Conservation (phyloP, 2,329 filamentous ascomycete genomes). For the Pseudocercospora cruenta region DNA sequence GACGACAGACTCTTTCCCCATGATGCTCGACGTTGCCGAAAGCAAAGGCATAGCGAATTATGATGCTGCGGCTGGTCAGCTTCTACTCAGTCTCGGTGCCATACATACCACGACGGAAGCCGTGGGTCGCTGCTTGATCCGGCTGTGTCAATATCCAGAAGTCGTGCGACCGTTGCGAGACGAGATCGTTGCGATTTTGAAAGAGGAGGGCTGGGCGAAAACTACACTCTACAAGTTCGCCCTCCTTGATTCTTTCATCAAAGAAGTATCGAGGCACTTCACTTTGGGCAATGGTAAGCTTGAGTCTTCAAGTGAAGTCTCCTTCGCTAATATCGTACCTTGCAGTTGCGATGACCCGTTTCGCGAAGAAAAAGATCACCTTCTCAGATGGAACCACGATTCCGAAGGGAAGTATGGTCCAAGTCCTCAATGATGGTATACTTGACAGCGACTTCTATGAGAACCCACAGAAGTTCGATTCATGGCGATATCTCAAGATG, state of each 20-base stretch:
- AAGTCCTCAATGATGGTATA: constrained; percentile 17
- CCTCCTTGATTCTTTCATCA: constrained; percentile 37
- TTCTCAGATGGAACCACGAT: constrained; percentile 19
- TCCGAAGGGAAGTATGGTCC: constrained; percentile 26
- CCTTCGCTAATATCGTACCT: background rate
- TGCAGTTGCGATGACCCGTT: background rate
- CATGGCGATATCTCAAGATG: constrained; percentile 27
- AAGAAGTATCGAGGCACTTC: constrained; percentile 29
- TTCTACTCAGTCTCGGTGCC: constrained; percentile 20
- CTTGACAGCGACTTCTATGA: constrained; percentile 7
- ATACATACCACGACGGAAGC: constrained; percentile 31
- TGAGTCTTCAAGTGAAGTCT: no score
- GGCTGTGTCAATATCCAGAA: constrained; percentile 32
- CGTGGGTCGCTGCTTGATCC: constrained; percentile 14
- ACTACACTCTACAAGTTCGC: constrained; percentile 33
- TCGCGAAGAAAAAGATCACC: background rate
- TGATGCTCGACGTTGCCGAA: no score
- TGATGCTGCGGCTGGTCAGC: constrained; percentile 7
- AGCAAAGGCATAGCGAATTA: no score
- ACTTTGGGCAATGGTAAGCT: constrained; percentile 28
- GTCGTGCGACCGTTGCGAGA: constrained; percentile 27
- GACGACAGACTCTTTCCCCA: no score
- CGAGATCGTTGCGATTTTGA: constrained; percentile 31
- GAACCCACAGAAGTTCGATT: constrained; percentile 30
- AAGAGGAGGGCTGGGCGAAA: constrained; percentile 33